These are phyloP conservation scores for Aspergillus diversus DNA, from an alignment of 495 filamentous ascomycete species.

Conservation along the genomic window DNA sequence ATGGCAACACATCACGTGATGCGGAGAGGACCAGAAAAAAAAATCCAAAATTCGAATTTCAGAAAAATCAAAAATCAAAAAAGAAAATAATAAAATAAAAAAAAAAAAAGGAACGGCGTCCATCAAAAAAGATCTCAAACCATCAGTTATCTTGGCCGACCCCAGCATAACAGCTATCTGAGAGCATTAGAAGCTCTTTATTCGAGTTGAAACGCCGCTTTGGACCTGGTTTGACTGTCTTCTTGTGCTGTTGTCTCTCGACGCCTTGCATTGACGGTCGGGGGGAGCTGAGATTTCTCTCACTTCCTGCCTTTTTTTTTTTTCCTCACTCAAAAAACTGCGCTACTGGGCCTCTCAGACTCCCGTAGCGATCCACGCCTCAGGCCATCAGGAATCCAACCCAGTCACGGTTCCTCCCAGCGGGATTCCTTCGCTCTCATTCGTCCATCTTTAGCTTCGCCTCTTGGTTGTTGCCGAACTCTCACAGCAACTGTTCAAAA, in stretches of 20 bases:
- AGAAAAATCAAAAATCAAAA: conserved; percentile 26
- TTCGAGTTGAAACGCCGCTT: conserved; percentile 5
- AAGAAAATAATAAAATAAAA: conserved; percentile 27
- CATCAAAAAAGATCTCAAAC: conserved; percentile 25
- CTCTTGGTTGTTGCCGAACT: conserved; percentile 12
- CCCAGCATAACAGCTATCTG: conserved; percentile 20
- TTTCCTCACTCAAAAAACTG: conserved; percentile 10
- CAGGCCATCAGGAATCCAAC: conserved; percentile 9
- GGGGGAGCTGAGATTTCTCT: conserved; percentile 20
- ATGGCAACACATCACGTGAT: conserved; percentile 26
- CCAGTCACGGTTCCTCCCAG: conserved; percentile 12
- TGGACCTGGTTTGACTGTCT: conserved; percentile 4
- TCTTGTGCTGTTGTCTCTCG: conserved; percentile 10
- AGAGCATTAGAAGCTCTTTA: conserved; percentile 2
- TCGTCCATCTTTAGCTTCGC: conserved; percentile 2
- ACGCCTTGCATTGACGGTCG: conserved; percentile 22
- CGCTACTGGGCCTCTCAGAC: conserved; percentile 16
- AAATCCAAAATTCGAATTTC: conserved; percentile 26
- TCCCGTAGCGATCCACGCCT: conserved; percentile 21
- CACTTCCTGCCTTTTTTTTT: not conserved
- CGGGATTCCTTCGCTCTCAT: conserved; percentile 9
- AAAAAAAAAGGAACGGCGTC: conserved; percentile 27
- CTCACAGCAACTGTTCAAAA: conserved; percentile 10
- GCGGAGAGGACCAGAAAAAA: conserved; percentile 15
- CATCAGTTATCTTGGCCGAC: conserved; percentile 24